Evolutionary conservation across 306 rosid species (phyloP).

Genomic region (Malus asiatica): DNA sequence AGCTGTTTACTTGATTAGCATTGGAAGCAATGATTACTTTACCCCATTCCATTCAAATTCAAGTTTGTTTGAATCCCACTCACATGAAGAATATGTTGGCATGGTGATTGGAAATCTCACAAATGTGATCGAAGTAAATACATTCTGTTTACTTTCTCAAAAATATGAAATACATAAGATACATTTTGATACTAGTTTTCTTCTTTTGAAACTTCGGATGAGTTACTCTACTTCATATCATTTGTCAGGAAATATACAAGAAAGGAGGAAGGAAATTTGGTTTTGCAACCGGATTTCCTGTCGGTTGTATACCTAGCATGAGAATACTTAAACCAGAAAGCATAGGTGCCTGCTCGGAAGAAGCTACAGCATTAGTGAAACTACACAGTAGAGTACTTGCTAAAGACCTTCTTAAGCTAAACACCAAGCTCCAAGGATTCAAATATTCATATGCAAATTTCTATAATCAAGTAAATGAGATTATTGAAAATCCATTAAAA

Average conservation of each 20-base stretch:
- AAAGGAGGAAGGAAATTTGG: constrained; percentile 42
- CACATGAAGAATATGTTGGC: constrained; percentile 8
- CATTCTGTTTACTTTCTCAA: neutral
- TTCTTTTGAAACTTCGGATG: too few species aligned
- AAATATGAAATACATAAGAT: too few species aligned
- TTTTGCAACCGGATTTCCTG: neutral
- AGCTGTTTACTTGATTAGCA: constrained; percentile 33
- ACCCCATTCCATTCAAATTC: constrained; percentile 14
- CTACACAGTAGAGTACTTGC: constrained; percentile 33
- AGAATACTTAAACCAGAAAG: constrained; percentile 11
- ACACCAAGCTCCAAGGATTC: constrained; percentile 26
- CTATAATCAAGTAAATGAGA: neutral
- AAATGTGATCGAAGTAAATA: constrained; percentile 18
- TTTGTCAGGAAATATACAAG: constrained; percentile 18
- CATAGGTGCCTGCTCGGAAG: constrained; percentile 21
- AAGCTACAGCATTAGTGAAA: constrained; percentile 17
- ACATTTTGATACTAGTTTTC: too few species aligned
- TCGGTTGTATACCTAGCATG: constrained; percentile 16
- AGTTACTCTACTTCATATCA: too few species aligned
- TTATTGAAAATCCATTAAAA: constrained; percentile 31
- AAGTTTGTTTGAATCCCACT: constrained; percentile 1
- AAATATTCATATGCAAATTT: constrained; percentile 28
- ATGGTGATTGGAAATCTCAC: constrained; percentile 30
- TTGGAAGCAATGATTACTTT: constrained; percentile 34
- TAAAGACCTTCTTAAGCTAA: constrained; percentile 13